These are phyloP conservation scores for Bipolaris zeicola DNA, from an alignment of 2,329 filamentous ascomycete species.

Conservation along the genomic window DNA sequence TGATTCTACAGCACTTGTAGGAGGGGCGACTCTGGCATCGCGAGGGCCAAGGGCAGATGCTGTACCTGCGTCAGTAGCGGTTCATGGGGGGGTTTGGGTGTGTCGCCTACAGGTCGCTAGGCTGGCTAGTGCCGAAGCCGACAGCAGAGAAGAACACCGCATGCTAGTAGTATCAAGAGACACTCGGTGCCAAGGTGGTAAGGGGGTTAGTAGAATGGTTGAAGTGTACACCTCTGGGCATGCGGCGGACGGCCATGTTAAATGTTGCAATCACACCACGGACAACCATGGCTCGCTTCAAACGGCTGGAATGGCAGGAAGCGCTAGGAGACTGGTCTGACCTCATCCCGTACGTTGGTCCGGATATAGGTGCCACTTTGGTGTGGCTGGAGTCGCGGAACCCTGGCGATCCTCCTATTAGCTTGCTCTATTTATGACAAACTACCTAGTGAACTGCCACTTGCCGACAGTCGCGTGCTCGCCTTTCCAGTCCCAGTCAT, in stretches of 20 bases:
- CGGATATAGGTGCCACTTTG: conserved; percentile 16
- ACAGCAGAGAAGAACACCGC: conserved; percentile 35
- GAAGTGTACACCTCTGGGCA: conserved; percentile 7
- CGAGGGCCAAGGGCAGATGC: conserved; percentile 35
- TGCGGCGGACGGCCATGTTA: conserved; percentile 15
- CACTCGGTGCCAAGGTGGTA: not conserved
- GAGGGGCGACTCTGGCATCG: conserved; percentile 27
- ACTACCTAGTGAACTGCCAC: no score
- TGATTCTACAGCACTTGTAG: conserved; percentile 21
- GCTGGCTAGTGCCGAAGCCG: conserved; percentile 37
- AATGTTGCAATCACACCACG: conserved; percentile 17
- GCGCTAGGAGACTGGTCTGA: conserved; percentile 19
- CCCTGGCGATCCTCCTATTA: conserved; percentile 22
- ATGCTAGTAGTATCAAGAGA: conserved; percentile 21
- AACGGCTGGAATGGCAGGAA: conserved; percentile 13
- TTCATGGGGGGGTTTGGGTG: not conserved
- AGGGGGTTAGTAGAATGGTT: not conserved
- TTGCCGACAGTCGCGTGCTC: conserved; percentile 8
- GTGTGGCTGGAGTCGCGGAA: conserved; percentile 18
- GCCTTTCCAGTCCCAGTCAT: not conserved
- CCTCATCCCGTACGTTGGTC: conserved; percentile 10
- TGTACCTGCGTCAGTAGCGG: conserved; percentile 28
- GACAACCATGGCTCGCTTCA: conserved; percentile 19
- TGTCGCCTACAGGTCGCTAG: conserved; percentile 37
- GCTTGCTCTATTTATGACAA: conserved; percentile 2